Evolutionary conservation across 169 alveolate genomes (phyloP), one percentile per base, ranked within the genome.

Genomic region (Plasmodium coatneyi): DNA sequence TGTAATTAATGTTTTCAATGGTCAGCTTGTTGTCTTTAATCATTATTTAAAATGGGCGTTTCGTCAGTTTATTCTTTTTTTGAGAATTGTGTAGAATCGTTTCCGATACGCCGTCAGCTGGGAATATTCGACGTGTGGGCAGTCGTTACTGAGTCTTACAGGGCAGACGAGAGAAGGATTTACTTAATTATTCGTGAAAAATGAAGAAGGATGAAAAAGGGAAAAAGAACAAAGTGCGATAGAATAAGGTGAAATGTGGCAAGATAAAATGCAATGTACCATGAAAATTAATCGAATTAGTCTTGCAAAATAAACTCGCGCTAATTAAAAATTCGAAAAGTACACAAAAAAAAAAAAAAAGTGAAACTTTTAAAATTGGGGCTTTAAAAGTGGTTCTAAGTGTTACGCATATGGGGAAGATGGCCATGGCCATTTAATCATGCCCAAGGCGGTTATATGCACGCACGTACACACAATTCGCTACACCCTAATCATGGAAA

Each of bases 1-100:
- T 52, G 66, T 84, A 39, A 54, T 84, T 84, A 84, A 84, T 72
- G 19, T 84, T 84, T n/a, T 84, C 93, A 72, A 84, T 84, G 52
- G 81, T 39, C 30, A 84, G 16, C 41, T 84, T 72, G 30, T 84
- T 76, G 84, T 76, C 84, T 84, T 84, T 84, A 66, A 84, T 84
- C 93, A 84, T 84, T 84, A 84, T 84, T 46, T 19, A 76, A 74
- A 84, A 74, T 30, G 39, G 34, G 25, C 25, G 66, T n/a, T 71
- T 25, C 39, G 39, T 30, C 52, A 80, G 19, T 80, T 30, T 46
- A 25, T 32, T 28, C 49, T 80, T 16, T 19, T 49, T 80, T 80
- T 30, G n/a, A 1, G 28, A 82, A 66, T 9, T 82, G 74, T 12
- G 19, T 25, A 16, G 22, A 32, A 36, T 66, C 0, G 34, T 25